Base-by-base conservation (phyloP, 176 grass and related monocot species). In the Canna indica region DNA sequence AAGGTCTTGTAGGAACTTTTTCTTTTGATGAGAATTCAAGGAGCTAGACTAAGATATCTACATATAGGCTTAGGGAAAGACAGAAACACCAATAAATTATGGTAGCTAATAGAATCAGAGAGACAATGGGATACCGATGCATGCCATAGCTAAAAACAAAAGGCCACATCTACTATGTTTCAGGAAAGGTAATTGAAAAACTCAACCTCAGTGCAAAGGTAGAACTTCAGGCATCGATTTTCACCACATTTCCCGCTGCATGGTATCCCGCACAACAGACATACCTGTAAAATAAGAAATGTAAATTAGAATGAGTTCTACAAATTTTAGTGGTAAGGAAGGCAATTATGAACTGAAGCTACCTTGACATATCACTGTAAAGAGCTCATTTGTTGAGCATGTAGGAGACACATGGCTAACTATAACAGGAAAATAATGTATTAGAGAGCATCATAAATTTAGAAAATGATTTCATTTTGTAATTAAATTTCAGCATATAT, bases 331-430 rank as follows among this genome's bases (percentile, higher is more conserved):
- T 17, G 53, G 41, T 54, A 24, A 32, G 8, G n/a, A 24, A 24
- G 58, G 3, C 61, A 68, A 6, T 28, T 34, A 29, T 41, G 60
- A 48, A 69, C 65, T 47, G 30, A 59, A 44, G 26, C 60, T 89
- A 96, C 92, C 92, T 91, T 38, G 88, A 86, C 85, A 96, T 96
- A 78, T 96, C 88, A 89, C 87, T 89, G 14, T 96, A 91, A 46
- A 96, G 88, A 83, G 88, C 88, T 81, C 92, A 83, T 81, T 96
- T 96, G 61, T 85, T 81, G 79, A 91, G 92, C 88, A 96, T 89
- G 71, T 96, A 96, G 7, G 92, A n/a, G n/a, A n/a, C n/a, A n/a
- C n/a, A n/a, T n/a, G 88, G 28, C 81, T 88, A 82, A 88, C 91
- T 17, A 77, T 82, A 59, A 76, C 17, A 70, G 52, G 22, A 9